Evolutionary conservation across 441 rosid genomes (phyloP).

Genomic region (Brassica balearica): DNA sequence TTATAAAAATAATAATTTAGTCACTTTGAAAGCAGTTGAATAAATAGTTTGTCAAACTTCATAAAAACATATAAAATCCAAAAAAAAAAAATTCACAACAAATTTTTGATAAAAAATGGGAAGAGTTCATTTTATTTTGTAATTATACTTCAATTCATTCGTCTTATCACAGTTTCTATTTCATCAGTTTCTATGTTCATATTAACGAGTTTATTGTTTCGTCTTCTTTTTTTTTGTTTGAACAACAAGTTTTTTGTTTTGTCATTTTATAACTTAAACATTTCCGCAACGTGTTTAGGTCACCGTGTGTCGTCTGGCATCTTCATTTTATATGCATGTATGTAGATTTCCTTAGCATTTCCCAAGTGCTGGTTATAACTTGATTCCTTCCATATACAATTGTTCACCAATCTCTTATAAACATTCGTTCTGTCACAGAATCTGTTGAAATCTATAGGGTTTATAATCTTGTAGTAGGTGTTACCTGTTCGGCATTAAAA

Average conservation of each 20-base stretch:
- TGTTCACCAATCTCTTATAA: neutral
- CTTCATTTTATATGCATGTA: neutral
- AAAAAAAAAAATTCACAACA: no score
- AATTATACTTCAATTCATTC: neutral
- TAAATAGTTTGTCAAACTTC: no score
- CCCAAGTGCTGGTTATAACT: neutral
- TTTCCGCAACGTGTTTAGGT: conserved; percentile 14
- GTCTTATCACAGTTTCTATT: neutral
- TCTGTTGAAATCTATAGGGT: neutral
- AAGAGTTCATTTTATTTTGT: neutral
- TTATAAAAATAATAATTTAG: no score
- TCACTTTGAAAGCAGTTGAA: no score
- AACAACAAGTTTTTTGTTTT: neutral
- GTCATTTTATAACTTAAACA: neutral
- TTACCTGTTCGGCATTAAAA: neutral
- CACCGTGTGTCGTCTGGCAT: conserved; percentile 5
- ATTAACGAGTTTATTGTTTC: neutral
- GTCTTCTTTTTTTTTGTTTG: no score
- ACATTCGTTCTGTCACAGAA: neutral
- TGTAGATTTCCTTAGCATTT: neutral
- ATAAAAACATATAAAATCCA: no score
- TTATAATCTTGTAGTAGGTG: neutral
- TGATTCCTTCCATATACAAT: neutral
- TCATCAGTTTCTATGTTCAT: neutral
- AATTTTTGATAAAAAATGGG: neutral